Conservation (phyloP, 768 basidiomycete genomes). For the Crepidotus variabilis region DNA sequence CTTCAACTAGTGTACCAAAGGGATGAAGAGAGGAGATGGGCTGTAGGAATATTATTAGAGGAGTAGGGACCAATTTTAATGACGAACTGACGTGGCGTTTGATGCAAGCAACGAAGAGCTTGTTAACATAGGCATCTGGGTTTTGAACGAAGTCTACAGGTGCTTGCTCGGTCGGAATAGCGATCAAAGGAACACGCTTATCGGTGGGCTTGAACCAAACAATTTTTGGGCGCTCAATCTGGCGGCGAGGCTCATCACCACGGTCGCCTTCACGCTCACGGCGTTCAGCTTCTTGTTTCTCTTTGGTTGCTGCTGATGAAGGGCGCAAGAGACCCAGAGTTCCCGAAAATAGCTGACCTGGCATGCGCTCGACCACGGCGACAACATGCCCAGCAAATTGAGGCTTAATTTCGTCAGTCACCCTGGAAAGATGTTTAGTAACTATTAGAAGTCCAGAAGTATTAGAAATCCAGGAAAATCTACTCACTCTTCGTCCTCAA, state of each 20-base stretch:
- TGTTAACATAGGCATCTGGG: conserved; percentile 86
- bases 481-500: conserved; percentile 93
- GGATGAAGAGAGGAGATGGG: conserved; percentile 97
- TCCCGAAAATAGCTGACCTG: conserved; percentile 96
- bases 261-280: conserved; percentile 95
- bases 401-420: conserved; percentile 97
- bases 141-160: conserved; percentile 95
- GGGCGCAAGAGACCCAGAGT: conserved; percentile 93
- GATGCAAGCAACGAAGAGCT: conserved; percentile 95
- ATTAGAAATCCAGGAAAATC: background rate
- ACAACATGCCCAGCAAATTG: conserved; percentile 99
- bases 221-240: conserved; percentile 92
- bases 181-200: conserved; percentile 97
- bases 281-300: conserved; percentile 97
- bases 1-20: conserved; percentile 96
- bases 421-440: conserved; percentile 39
- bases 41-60: conserved; percentile 34
- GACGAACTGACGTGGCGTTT: conserved; percentile 82
- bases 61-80: background rate
- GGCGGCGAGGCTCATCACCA: conserved; percentile 76
- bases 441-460: too few relatives aligned
- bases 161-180: conserved; percentile 98
- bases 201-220: conserved; percentile 99
- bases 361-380: conserved; percentile 99
- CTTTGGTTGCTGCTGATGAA: conserved; percentile 95